Conservation (phyloP, 2,329 filamentous ascomycete genomes). For the Phyllosticta capitalensis region DNA sequence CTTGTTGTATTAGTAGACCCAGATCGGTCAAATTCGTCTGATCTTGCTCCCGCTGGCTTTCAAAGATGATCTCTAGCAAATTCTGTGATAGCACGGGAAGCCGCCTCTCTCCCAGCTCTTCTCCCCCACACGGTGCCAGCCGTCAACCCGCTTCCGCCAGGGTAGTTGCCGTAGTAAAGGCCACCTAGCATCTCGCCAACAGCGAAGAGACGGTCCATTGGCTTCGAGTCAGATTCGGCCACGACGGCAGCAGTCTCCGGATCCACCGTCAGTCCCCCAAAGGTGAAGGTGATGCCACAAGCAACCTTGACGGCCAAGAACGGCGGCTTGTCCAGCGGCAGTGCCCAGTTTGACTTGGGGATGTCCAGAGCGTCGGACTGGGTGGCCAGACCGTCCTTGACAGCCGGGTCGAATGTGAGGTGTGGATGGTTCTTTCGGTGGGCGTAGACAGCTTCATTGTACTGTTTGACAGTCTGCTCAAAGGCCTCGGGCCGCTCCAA, state of each 20-base stretch:
- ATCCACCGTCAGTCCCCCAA: constrained; percentile 52
- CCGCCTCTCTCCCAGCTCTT: constrained; percentile 28
- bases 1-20: too few species aligned
- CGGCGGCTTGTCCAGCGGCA: constrained; percentile 46
- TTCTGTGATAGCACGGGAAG: constrained; percentile 2
- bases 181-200: constrained; percentile 56
- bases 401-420: constrained; percentile 47
- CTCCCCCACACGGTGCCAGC: constrained; percentile 47
- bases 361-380: constrained; percentile 42
- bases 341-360: constrained; percentile 58
- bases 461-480: constrained; percentile 43
- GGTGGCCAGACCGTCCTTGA: constrained; percentile 54
- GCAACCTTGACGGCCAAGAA: constrained; percentile 56
- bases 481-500: constrained; percentile 40
- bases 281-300: constrained; percentile 60
- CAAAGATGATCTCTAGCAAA: background rate
- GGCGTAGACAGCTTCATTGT: constrained; percentile 48
- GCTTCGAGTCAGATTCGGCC: constrained; percentile 32
- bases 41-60: background rate
- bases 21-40: too few species aligned
- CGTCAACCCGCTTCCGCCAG: constrained; percentile 52
- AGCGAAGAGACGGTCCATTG: constrained; percentile 50
- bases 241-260: constrained; percentile 46
- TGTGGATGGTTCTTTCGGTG: constrained; percentile 37
- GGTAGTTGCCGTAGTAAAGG: constrained; percentile 42